These are phyloP conservation scores for Sordariomycetes sp. DNA, from an alignment of 2,329 filamentous ascomycete species.

Conservation along the genomic window DNA sequence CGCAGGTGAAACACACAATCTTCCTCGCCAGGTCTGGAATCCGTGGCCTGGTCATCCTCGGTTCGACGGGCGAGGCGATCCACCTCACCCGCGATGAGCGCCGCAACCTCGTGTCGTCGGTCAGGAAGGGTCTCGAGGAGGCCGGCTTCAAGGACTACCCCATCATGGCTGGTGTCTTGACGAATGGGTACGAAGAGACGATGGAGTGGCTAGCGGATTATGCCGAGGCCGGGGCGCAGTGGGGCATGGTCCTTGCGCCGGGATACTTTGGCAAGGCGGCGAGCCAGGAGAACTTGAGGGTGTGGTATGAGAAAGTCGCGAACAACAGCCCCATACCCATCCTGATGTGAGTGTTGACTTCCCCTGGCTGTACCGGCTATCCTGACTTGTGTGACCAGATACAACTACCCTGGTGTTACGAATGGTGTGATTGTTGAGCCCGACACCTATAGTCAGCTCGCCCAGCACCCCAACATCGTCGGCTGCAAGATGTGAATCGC, in stretches of 20 bases:
- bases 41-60: conserved; percentile 46
- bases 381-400: conserved; percentile 20
- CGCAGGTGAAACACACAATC: conserved; percentile 43
- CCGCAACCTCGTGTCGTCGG: conserved; percentile 34
- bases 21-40: conserved; percentile 48
- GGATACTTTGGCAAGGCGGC: conserved; percentile 44
- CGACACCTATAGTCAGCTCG: conserved; percentile 41
- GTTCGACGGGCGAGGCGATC: conserved; percentile 51
- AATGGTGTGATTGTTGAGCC: conserved; percentile 49
- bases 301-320: conserved; percentile 45
- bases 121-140: conserved; percentile 38
- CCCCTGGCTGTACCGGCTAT: not conserved
- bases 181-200: conserved; percentile 49
- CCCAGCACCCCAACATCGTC: conserved; percentile 52
- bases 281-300: conserved; percentile 39
- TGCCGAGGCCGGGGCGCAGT: conserved; percentile 44
- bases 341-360: conserved; percentile 32
- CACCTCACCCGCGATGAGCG: conserved; percentile 47
- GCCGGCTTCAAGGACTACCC: conserved; percentile 44
- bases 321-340: conserved; percentile 43
- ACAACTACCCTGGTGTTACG: conserved; percentile 54
- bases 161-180: conserved; percentile 47
- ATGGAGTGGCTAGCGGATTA: conserved; percentile 41
- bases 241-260: conserved; percentile 44
- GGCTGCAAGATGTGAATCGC: conserved; percentile 43